A percentile compares a stretch with the other conserved stretches of the same genome.
phyloP scores from a whole-genome alignment of 2,329 filamentous ascomycete species.

The Paraphaeosphaeria sporulosa region DNA sequence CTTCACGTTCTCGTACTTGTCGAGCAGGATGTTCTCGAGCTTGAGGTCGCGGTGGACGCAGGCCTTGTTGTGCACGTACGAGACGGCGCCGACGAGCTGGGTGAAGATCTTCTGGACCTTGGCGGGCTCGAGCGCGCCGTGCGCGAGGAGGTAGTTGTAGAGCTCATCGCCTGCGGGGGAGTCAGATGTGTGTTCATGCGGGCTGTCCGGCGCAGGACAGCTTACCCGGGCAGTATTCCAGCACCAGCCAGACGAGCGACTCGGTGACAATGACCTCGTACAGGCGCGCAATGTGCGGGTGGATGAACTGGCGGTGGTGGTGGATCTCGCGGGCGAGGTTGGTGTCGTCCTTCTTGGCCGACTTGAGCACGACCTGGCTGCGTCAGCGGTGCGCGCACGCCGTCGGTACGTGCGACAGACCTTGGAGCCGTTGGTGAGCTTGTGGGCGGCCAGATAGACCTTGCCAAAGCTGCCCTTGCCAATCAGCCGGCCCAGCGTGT shows the following conservation, averaged over 20 bases:
- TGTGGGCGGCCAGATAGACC: slow-evolving; percentile 94
- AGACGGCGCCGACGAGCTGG: slow-evolving; percentile 91
- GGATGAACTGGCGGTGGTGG: slow-evolving; percentile 96
- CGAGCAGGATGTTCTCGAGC: slow-evolving; percentile 93
- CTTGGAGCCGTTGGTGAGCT: slow-evolving; percentile 98
- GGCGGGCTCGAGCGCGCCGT: slow-evolving; percentile 81
- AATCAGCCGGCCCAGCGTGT: slow-evolving; percentile 87
- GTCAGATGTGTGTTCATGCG: slow-evolving; percentile 13
- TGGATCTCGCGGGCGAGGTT: slow-evolving; percentile 98
- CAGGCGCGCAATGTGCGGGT: slow-evolving; percentile 93
- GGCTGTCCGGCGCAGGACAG: background rate
- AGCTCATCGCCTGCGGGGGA: slow-evolving; percentile 80
- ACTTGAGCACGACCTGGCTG: slow-evolving; percentile 93
- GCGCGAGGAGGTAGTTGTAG: slow-evolving; percentile 90
- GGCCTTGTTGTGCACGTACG: slow-evolving; percentile 92
- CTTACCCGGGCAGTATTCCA: slow-evolving; percentile 93
- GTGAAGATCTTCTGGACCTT: slow-evolving; percentile 97
- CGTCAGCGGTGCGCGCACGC: slow-evolving; percentile 19
- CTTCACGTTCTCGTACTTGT: slow-evolving; percentile 97
- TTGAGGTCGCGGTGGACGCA: slow-evolving; percentile 98
- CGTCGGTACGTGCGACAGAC: slow-evolving; percentile 55
- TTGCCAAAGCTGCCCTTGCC: slow-evolving; percentile 99
- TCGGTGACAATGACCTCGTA: slow-evolving; percentile 99
- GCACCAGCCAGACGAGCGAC: slow-evolving; percentile 89
- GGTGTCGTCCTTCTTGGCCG: slow-evolving; percentile 91